These are phyloP conservation scores for Pterocarpus macrocarpus DNA, from an alignment of 306 rosid species.

Conservation along the genomic window DNA sequence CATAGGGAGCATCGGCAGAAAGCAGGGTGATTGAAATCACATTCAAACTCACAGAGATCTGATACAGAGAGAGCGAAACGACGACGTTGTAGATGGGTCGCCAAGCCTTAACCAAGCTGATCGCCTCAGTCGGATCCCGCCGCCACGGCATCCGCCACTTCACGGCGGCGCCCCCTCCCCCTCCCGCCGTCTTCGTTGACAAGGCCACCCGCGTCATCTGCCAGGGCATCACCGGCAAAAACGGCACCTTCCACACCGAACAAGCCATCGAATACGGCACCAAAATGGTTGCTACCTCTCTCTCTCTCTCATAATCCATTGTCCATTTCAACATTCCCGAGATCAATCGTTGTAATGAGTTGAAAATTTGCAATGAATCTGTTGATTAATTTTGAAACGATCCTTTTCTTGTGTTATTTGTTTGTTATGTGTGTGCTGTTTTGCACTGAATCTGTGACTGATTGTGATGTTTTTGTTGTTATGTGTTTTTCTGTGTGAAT, in stretches of 20 bases:
- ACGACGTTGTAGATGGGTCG: conserved; percentile 63
- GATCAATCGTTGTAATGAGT: too few species aligned
- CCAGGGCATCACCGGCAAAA: conserved; percentile 97
- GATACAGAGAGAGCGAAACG: not conserved
- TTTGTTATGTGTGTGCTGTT: not conserved
- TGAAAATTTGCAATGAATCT: too few species aligned
- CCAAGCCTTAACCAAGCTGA: conserved; percentile 67
- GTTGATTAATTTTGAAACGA: too few species aligned
- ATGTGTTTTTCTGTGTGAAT: not conserved
- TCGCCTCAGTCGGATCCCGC: conserved; percentile 68
- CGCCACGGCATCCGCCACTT: conserved; percentile 62
- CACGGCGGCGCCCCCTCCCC: conserved; percentile 65
- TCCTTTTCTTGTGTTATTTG: too few species aligned
- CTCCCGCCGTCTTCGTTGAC: conserved; percentile 95
- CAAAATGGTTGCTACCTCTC: conserved; percentile 70
- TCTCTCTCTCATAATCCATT: not conserved
- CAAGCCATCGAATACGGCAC: conserved; percentile 99
- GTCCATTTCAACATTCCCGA: not conserved
- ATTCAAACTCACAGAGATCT: not conserved
- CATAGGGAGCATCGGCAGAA: not conserved
- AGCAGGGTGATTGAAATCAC: conserved; percentile 27
- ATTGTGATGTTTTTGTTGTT: not conserved
- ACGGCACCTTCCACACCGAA: conserved; percentile 95
- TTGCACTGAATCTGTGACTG: not conserved
- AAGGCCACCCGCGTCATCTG: conserved; percentile 98